Evolutionary conservation across 805 yeast species (phyloP), one percentile per base, ranked within the genome.

Genomic region (Saccharomycopsis javanensis): DNA sequence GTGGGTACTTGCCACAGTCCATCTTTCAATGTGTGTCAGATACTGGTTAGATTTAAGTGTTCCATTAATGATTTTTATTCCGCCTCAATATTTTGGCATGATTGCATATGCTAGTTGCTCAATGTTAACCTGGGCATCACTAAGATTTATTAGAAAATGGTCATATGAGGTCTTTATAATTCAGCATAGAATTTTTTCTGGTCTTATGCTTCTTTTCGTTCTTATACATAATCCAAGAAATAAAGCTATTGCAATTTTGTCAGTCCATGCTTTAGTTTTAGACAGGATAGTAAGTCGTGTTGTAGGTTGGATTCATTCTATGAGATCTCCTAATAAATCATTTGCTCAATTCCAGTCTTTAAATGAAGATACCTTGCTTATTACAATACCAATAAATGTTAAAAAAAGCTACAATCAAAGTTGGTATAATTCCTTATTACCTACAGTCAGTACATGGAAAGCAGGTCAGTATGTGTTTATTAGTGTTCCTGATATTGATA

Each of bases 51-150:
- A 62, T 5, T 51, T 75, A 54, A 67, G 70, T 30, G 72, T 74
- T 56, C 56, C 64, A 6, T 63, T 73, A 10, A 74, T 75, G 79
- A 56, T 77, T 8, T 50, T 63, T 23, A 76, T 76, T 48, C 81
- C 81, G 4, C 80, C 80, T 0, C 77, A 74, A 58, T 73, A 74
- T n/a, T 77, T 77, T 65, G 81, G 81, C 7, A 69, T 73, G 64
- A 76, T 77, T 50, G 74, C 79, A 2, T 73, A 70, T 58, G 69
- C 67, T 5, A 65, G 71, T 48, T 68, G 75, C 63, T 68, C 67
- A 25, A 51, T 75, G 50, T 62, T 76, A 55, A 69, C 69, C 8
- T 68, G 72, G 66, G 75, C 70, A 4, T 69, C 75, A 35, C 46
- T 71, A 16, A 68, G 66, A 55, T 63, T 70, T 35, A 63, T 77